These are phyloP conservation scores for Sporodiniella umbellata DNA, from an alignment of 371 early-diverging fungal genomes.

Conservation along the genomic window DNA sequence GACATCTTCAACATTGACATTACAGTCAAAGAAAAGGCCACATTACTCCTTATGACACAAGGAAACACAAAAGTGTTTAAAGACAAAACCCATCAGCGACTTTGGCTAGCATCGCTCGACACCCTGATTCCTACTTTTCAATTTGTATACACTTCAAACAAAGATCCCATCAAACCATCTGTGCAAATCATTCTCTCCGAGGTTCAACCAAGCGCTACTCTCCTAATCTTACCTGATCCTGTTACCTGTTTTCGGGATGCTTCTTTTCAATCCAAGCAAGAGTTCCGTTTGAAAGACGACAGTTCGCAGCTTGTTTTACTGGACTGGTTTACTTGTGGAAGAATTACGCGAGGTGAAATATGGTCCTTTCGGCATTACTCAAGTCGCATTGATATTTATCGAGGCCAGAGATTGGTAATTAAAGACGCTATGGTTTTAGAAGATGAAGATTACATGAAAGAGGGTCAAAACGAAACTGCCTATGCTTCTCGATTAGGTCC, in stretches of 20 bases:
- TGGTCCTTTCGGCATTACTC: slow-evolving; percentile 72
- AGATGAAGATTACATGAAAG: slow-evolving; percentile 30
- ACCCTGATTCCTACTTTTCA: slow-evolving; percentile 11
- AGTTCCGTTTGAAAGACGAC: slow-evolving; percentile 36
- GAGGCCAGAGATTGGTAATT: slow-evolving; percentile 39
- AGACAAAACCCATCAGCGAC: slow-evolving; percentile 23
- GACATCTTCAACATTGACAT: slow-evolving; percentile 58
- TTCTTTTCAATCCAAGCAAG: slow-evolving; percentile 62
- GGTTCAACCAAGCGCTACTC: slow-evolving; percentile 35
- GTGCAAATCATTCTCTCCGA: slow-evolving; percentile 42
- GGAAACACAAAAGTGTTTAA: slow-evolving; percentile 78
- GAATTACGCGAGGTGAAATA: slow-evolving; percentile 66
- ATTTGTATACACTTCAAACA: slow-evolving; percentile 4
- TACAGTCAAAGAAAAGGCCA: slow-evolving; percentile 38
- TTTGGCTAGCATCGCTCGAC: slow-evolving; percentile 19
- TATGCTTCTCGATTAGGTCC: slow-evolving; percentile 36
- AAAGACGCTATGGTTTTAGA: slow-evolving; percentile 64
- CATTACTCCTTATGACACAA: slow-evolving; percentile 69
- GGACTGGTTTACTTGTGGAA: slow-evolving; percentile 83
- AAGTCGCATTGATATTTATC: slow-evolving; percentile 55
- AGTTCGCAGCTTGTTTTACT: slow-evolving; percentile 59
- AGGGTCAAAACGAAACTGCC: slow-evolving; percentile 19
- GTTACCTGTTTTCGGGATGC: slow-evolving; percentile 70
- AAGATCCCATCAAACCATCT: slow-evolving; percentile 17
- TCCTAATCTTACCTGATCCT: slow-evolving; percentile 72